phyloP scores from a whole-genome alignment of 2,329 filamentous ascomycete species.

The Seiridium unicorne region DNA sequence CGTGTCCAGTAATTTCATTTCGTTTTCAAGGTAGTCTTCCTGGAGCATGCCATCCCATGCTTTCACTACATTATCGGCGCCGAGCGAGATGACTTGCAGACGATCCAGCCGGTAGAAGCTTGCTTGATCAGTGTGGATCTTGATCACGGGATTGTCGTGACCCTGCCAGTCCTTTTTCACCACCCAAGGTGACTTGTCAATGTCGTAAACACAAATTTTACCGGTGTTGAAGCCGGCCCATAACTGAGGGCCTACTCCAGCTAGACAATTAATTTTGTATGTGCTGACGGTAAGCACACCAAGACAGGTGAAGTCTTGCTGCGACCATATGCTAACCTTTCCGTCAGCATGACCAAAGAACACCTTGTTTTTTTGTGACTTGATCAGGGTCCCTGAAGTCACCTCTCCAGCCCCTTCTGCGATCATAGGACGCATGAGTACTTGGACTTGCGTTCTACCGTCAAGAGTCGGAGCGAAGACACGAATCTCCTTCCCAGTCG shows the following conservation, averaged over 20 bases:
- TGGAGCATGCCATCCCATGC: conserved; percentile 91
- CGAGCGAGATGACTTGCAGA: conserved; percentile 81
- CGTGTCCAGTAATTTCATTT: conserved; percentile 81
- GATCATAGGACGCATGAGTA: conserved; percentile 68
- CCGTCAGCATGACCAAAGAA: conserved; percentile 93
- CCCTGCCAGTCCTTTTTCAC: conserved; percentile 95
- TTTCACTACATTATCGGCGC: conserved; percentile 80
- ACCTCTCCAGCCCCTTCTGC: conserved; percentile 80
- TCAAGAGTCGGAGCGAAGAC: conserved; percentile 74
- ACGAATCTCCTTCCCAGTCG: conserved; percentile 80
- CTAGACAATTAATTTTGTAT: conserved; percentile 90
- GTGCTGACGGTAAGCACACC: conserved; percentile 81
- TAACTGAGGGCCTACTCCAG: conserved; percentile 75
- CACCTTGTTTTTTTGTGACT: conserved; percentile 72
- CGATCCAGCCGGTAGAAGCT: conserved; percentile 84
- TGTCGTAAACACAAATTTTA: conserved; percentile 91
- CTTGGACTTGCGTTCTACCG: conserved; percentile 69
- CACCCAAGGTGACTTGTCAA: conserved; percentile 76
- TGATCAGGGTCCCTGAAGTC: conserved; percentile 76
- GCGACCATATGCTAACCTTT: conserved; percentile 91
- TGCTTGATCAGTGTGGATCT: conserved; percentile 74
- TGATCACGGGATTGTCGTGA: conserved; percentile 78
- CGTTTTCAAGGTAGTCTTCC: conserved; percentile 89
- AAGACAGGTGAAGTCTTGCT: conserved; percentile 72
- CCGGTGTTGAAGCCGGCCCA: conserved; percentile 97